Percentiles rank a stretch among this genome's conserved stretches.
Evolutionary conservation across 1,284 basidiomycete species (phyloP).

Genomic region (Ustilago tritici): DNA sequence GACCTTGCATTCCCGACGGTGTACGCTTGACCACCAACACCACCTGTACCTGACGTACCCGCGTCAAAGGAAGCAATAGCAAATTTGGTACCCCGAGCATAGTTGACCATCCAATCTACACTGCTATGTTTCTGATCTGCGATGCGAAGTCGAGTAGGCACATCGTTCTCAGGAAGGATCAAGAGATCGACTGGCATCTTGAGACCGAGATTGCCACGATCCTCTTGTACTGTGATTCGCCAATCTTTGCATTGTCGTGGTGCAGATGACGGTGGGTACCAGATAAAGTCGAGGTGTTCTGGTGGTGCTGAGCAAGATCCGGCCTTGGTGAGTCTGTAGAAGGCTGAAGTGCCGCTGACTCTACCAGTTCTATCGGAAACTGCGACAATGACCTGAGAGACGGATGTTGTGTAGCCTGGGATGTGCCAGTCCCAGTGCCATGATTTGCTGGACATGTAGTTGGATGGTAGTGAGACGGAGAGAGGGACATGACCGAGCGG

Average conservation of each 20-base stretch:
- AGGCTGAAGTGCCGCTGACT: slow-evolving; percentile 27
- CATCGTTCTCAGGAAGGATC: slow-evolving; percentile 42
- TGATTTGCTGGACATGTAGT: slow-evolving; percentile 28
- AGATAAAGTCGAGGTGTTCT: slow-evolving; percentile 51
- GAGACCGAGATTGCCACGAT: slow-evolving; percentile 39
- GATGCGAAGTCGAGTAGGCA: slow-evolving; percentile 31
- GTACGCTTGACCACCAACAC: slow-evolving; percentile 40
- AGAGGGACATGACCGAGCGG: slow-evolving; percentile 44
- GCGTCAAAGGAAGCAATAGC: slow-evolving; percentile 41
- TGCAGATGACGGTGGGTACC: slow-evolving; percentile 29
- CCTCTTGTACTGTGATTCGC: slow-evolving; percentile 45
- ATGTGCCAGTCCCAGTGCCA: slow-evolving; percentile 47
- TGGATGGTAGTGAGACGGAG: slow-evolving; percentile 32
- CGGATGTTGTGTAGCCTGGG: slow-evolving; percentile 25
- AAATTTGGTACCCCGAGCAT: slow-evolving; percentile 42
- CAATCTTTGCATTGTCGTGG: slow-evolving; percentile 47
- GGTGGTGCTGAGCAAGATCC: slow-evolving; percentile 36
- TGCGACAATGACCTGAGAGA: slow-evolving; percentile 38
- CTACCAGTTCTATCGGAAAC: slow-evolving; percentile 45
- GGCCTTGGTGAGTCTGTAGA: slow-evolving; percentile 18
- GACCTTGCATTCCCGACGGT: slow-evolving; percentile 29
- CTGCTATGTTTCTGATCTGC: slow-evolving; percentile 11
- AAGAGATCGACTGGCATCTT: slow-evolving; percentile 44
- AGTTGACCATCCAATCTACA: slow-evolving; percentile 50
- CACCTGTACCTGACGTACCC: slow-evolving; percentile 37